Percentiles rank a stretch among this genome's conserved stretches.
phyloP scores from a whole-genome alignment of 2,329 filamentous ascomycete genomes.

The Claviceps maximensis region DNA sequence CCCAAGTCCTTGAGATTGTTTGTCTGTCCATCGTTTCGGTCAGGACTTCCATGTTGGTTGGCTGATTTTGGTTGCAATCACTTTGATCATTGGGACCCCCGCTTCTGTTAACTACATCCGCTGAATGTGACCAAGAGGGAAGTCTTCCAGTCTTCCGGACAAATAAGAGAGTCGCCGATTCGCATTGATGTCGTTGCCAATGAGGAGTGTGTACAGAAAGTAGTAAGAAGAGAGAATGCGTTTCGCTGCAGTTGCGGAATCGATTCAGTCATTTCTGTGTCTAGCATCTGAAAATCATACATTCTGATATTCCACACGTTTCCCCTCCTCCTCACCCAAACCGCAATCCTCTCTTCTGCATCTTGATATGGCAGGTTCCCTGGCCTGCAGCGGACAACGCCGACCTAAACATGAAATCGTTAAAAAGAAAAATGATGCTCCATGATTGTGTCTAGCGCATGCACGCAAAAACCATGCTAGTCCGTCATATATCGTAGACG shows the following conservation, averaged over 20 bases:
- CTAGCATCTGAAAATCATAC: background rate
- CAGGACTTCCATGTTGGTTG: no score
- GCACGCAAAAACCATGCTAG: conserved; percentile 1
- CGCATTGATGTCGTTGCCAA: background rate
- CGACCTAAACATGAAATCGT: conserved; percentile 1
- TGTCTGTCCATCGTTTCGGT: no score
- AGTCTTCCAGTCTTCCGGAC: no score
- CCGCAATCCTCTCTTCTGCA: background rate
- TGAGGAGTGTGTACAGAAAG: background rate
- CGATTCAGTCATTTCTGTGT: background rate
- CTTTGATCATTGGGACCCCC: no score
- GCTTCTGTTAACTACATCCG: no score
- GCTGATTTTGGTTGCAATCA: no score
- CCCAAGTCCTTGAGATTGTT: no score
- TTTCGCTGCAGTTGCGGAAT: background rate
- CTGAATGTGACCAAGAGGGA: no score
- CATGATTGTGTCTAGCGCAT: conserved; percentile 1
- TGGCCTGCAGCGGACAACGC: conserved; percentile 3
- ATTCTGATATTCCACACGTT: background rate
- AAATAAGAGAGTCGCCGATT: background rate
- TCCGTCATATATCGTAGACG: background rate
- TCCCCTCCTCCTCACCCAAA: no score
- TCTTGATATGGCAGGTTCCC: background rate
- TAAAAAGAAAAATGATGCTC: background rate
- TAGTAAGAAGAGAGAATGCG: background rate